Percentiles rank a stretch among this genome's conserved stretches.
Conservation (phyloP, 352 stramenopile species). For the Pythium pectinolyticum region DNA sequence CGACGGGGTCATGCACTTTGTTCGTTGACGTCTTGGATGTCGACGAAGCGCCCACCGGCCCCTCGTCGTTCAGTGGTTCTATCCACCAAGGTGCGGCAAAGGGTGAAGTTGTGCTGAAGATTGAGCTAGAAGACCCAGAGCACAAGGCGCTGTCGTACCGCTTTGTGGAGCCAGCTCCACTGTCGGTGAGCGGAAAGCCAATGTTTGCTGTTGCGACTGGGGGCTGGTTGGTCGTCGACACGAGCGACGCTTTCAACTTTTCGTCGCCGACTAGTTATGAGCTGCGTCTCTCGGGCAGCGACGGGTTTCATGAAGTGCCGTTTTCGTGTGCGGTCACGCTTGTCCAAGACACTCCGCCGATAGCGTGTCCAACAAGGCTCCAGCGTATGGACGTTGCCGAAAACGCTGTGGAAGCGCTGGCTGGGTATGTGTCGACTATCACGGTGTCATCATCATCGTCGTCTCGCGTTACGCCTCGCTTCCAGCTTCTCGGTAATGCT, state of each 20-base stretch:
- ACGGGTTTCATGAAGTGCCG: slow-evolving; percentile 27
- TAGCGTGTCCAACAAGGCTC: slow-evolving; percentile 29
- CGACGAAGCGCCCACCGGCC: slow-evolving; percentile 39
- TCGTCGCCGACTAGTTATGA: slow-evolving; percentile 21
- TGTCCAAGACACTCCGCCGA: slow-evolving; percentile 33
- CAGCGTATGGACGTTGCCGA: slow-evolving; percentile 11
- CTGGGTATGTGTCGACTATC: slow-evolving; percentile 4
- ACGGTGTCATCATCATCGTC: not conserved
- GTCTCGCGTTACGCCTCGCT: not conserved
- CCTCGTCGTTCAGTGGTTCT: slow-evolving; percentile 33
- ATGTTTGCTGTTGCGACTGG: slow-evolving; percentile 11
- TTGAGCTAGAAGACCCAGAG: slow-evolving; percentile 25
- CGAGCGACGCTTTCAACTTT: slow-evolving; percentile 21
- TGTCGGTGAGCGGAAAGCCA: not conserved
- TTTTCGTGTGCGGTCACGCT: slow-evolving; percentile 28
- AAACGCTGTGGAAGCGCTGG: slow-evolving; percentile 12
- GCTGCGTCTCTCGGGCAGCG: slow-evolving; percentile 12
- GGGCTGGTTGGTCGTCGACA: slow-evolving; percentile 19
- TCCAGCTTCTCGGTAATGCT: not conserved
- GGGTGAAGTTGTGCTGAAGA: slow-evolving; percentile 17
- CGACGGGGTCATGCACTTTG: slow-evolving; percentile 37
- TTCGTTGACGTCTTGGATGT: slow-evolving; percentile 42
- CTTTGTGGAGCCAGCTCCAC: not conserved
- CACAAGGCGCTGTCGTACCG: slow-evolving; percentile 8
- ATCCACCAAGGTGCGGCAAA: slow-evolving; percentile 30